Evolutionary conservation across 1,284 basidiomycete species (phyloP).

Genomic region (Tylopilus sp.): DNA sequence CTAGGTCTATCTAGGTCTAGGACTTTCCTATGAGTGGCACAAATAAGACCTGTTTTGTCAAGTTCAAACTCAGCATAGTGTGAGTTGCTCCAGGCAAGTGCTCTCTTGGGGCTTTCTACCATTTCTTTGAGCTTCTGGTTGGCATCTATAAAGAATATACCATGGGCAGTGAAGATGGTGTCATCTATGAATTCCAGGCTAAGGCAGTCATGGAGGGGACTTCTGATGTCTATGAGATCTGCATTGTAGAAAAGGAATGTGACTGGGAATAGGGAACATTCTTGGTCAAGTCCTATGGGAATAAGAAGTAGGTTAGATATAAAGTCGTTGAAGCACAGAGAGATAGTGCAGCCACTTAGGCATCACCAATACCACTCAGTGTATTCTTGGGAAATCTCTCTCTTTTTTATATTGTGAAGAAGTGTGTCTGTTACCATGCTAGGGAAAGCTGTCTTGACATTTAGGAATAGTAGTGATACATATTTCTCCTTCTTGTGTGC

Average conservation of each 20-base stretch:
- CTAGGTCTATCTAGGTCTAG: too few species aligned
- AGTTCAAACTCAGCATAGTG: not conserved
- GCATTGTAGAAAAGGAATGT: not conserved
- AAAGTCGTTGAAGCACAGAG: not conserved
- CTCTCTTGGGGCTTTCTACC: not conserved
- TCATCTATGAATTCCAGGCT: not conserved
- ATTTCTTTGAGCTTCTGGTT: not conserved
- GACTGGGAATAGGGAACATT: not conserved
- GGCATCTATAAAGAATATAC: not conserved
- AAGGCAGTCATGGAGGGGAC: too few species aligned
- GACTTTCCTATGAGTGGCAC: too few species aligned
- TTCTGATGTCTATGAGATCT: not conserved
- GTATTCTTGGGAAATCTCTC: not conserved
- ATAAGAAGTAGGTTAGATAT: not conserved
- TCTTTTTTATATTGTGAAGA: not conserved
- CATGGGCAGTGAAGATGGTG: not conserved
- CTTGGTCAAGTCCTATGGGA: not conserved
- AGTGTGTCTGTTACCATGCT: not conserved
- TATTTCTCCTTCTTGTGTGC: not conserved
- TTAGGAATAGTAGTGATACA: not conserved
- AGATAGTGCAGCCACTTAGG: not conserved
- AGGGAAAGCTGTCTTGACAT: not conserved
- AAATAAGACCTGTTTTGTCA: not conserved
- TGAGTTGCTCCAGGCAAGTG: fast-evolving
- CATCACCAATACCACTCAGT: not conserved